Base-by-base conservation (phyloP, 2,329 filamentous ascomycete species). In the Aspergillus ibericus region DNA sequence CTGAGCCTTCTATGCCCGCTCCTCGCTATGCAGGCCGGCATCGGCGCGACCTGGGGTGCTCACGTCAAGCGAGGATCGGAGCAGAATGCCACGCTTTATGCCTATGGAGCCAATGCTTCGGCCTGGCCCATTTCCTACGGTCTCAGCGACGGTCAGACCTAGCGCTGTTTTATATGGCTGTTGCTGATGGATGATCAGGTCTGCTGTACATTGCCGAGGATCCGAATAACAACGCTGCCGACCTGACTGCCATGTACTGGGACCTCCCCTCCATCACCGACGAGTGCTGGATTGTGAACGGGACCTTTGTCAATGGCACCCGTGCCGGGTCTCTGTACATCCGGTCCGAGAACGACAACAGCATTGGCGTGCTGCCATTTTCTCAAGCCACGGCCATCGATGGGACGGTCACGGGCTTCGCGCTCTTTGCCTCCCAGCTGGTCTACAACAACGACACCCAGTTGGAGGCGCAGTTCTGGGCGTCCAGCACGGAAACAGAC, bases 261-360 rank as follows among this genome's bases (percentile, higher is more conserved):
- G 49, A 40, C 34, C 32, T 52, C 10, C 32, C 49, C 7, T 52
- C 49, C 16, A 52, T 52, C 34, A 52, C 49, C 7, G 49, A 38
- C 6, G 49, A 52, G 15, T 52, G 34, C 49, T 52, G 49, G 49
- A 52, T 52, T n/a, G 49, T 36, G 13, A 52, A 52, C 18, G 32
- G 32, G 5, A 52, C 49, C 3, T 52, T 52, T 27, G 13, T 36
- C 12, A 52, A 52, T 15, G 32, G 49, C 5, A 52, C 49, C 16
- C 25, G 18, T 0, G 49, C 49, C 4, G 49, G 49, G 1, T 52
- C 49, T 1, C 32, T 52, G 18, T 52, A 52, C 18, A 36, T 52
- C 49, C 49, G 32, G 9, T 18, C 20, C 13, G 49, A 52, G 10
- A 32, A 22, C 15, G 34, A 38, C 32, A 36, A 52, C 49, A 18